A percentile compares a stretch with the other conserved stretches of the same genome.
Conservation (phyloP, 352 stramenopile genomes). For the Phytopythium litorale region DNA sequence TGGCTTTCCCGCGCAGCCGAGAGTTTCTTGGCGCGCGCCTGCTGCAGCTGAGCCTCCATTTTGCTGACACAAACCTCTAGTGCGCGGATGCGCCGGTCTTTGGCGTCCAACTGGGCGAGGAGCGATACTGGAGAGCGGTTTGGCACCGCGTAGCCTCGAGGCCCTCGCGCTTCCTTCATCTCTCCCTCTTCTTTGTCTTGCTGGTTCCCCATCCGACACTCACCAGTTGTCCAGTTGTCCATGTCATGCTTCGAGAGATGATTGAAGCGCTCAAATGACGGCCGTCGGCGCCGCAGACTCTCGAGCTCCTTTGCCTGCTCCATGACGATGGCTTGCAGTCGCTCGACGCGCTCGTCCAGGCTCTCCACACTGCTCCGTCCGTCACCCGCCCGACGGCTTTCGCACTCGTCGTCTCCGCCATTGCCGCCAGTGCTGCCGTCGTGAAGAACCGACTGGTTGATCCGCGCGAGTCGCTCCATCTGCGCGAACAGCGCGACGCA, state of each 20-base stretch:
- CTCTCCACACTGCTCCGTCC: not conserved
- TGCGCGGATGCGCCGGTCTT: conserved; percentile 27
- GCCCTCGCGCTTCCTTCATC: not conserved
- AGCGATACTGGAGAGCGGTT: conserved; percentile 32
- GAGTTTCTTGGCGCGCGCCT: conserved; percentile 24
- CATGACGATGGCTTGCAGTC: conserved; percentile 32
- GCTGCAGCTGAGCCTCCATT: conserved; percentile 19
- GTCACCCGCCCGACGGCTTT: not conserved
- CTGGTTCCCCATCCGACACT: conserved; percentile 5
- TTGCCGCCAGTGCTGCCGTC: not conserved
- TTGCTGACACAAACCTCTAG: conserved; percentile 27
- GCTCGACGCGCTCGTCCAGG: conserved; percentile 10
- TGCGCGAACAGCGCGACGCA: conserved; percentile 41
- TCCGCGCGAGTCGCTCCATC: conserved; percentile 35
- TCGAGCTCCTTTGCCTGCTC: conserved; percentile 37
- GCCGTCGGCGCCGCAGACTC: conserved; percentile 9
- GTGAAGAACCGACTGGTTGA: conserved; percentile 16
- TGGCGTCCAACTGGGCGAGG: conserved; percentile 26
- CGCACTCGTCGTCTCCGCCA: not conserved
- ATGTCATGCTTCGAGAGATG: not conserved
- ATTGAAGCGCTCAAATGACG: not conserved
- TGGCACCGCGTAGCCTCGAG: not conserved
- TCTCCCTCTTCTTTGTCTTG: conserved; percentile 5
- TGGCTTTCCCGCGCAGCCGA: conserved; percentile 22
- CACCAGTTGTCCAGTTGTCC: no score